Evolutionary conservation across 2,329 filamentous ascomycete species (phyloP).

Genomic region (Fusarium sp.): DNA sequence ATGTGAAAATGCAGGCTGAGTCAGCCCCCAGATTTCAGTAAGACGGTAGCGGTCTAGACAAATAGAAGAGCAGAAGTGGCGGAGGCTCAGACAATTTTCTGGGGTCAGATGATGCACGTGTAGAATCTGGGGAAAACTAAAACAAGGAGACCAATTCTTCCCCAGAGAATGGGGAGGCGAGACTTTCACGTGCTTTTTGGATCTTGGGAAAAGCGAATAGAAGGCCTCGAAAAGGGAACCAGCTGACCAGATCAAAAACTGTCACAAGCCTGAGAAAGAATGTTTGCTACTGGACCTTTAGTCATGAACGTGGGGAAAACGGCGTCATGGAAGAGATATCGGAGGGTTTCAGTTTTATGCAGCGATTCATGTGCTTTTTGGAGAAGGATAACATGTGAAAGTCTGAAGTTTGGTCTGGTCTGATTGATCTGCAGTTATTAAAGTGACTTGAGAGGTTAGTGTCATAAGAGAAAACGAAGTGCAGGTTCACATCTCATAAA

Average conservation of each 20-base stretch:
- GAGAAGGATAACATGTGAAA: slow-evolving; percentile 28
- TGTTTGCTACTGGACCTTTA: slow-evolving; percentile 22
- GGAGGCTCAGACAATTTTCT: slow-evolving; percentile 27
- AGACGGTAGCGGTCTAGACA: slow-evolving; percentile 13
- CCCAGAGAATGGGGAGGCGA: slow-evolving; percentile 2
- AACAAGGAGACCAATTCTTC: slow-evolving; percentile 10
- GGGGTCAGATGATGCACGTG: slow-evolving; percentile 39
- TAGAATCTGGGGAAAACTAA: slow-evolving; percentile 38
- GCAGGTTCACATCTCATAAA: too few relatives aligned
- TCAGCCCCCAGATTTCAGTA: slow-evolving; percentile 16
- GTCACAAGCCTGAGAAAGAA: slow-evolving; percentile 32
- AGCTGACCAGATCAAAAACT: slow-evolving; percentile 30
- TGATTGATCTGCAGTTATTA: too few relatives aligned
- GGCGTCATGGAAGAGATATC: slow-evolving; percentile 15
- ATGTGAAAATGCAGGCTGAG: slow-evolving; percentile 28
- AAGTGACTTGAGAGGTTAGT: too few relatives aligned
- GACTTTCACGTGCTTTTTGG: slow-evolving; percentile 39
- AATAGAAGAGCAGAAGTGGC: slow-evolving; percentile 22
- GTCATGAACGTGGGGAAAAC: slow-evolving; percentile 29
- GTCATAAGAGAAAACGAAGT: too few relatives aligned
- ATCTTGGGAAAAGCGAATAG: slow-evolving; percentile 7
- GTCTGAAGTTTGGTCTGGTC: too few relatives aligned
- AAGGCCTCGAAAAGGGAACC: slow-evolving; percentile 11
- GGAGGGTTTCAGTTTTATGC: slow-evolving; percentile 11
- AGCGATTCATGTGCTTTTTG: slow-evolving; percentile 27